phyloP scores from a whole-genome alignment of 1,139 yeast genomes.

The Scheffersomyces parashehatae region DNA sequence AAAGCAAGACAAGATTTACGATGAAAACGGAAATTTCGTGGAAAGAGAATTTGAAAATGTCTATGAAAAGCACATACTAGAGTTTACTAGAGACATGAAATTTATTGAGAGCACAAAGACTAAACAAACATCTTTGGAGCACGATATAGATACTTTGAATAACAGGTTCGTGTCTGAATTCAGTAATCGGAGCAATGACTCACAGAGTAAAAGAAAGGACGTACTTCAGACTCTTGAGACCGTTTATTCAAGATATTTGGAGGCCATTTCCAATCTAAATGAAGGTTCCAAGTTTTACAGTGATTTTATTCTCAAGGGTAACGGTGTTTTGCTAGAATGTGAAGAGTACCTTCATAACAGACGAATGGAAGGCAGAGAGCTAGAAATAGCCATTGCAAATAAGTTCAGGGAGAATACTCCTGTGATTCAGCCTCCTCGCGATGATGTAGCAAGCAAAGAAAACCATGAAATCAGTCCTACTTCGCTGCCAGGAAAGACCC shows the following conservation, averaged over 20 bases:
- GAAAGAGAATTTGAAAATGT: slow-evolving; percentile 31
- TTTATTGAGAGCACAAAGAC: slow-evolving; percentile 37
- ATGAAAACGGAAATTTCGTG: slow-evolving; percentile 21
- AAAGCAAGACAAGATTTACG: slow-evolving; percentile 17
- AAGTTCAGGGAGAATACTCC: slow-evolving; percentile 1
- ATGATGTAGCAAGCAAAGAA: not conserved
- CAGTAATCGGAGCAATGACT: slow-evolving; percentile 19
- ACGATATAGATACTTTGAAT: slow-evolving; percentile 43
- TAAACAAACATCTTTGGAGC: slow-evolving; percentile 45
- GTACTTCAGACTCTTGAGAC: slow-evolving; percentile 56
- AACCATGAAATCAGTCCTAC: slow-evolving; percentile 1
- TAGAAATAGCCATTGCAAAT: slow-evolving; percentile 29
- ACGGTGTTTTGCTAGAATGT: slow-evolving; percentile 49
- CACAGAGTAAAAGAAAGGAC: slow-evolving; percentile 41
- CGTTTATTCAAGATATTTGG: slow-evolving; percentile 54
- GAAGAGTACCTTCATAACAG: slow-evolving; percentile 56
- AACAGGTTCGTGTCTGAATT: slow-evolving; percentile 30
- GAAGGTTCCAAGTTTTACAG: slow-evolving; percentile 75
- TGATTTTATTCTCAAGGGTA: slow-evolving; percentile 55
- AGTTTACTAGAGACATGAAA: slow-evolving; percentile 42
- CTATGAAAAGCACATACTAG: slow-evolving; percentile 38
- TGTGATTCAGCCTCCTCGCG: slow-evolving; percentile 1
- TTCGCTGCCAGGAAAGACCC: not conserved
- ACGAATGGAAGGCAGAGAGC: slow-evolving; percentile 53
- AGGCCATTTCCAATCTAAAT: slow-evolving; percentile 57